Conservation (phyloP, 2,329 filamentous ascomycete genomes). For the Xylariales sp. region DNA sequence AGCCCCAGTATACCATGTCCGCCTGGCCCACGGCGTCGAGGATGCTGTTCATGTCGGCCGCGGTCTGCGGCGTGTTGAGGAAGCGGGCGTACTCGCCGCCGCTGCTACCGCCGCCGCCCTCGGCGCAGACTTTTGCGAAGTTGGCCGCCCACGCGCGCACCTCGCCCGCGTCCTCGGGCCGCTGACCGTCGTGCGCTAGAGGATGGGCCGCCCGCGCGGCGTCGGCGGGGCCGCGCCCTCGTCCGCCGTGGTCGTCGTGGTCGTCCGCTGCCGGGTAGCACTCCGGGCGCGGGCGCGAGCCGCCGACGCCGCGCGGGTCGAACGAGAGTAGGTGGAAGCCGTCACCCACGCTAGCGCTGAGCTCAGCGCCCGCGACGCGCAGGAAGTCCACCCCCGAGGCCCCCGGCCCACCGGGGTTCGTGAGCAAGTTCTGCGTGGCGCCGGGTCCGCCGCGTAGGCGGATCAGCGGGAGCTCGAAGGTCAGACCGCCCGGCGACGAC, state of each 20-base stretch:
- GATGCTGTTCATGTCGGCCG: constrained; percentile 47
- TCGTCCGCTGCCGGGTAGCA: no score
- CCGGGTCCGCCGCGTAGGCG: constrained; percentile 36
- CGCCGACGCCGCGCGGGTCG: constrained; percentile 37
- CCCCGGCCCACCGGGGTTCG: constrained; percentile 40
- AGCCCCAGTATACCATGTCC: constrained; percentile 36
- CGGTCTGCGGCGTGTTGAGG: constrained; percentile 38
- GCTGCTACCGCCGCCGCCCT: no score
- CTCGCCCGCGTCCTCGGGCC: constrained; percentile 13
- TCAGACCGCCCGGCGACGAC: constrained; percentile 28
- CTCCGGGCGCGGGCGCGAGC: constrained; percentile 31
- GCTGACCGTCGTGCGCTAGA: no score
- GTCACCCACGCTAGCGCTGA: constrained; percentile 28
- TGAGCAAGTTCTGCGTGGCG: constrained; percentile 36
- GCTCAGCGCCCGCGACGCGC: constrained; percentile 21
- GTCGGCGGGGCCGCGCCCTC: no score
- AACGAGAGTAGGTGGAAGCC: constrained; percentile 38
- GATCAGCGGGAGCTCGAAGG: constrained; percentile 39
- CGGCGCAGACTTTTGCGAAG: constrained; percentile 1
- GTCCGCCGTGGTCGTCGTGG: no score
- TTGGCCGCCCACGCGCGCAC: constrained; percentile 21
- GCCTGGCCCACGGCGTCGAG: constrained; percentile 37
- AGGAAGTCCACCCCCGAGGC: constrained; percentile 32
- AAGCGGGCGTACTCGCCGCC: constrained; percentile 12
- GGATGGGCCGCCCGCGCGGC: no score